phyloP scores from a whole-genome alignment of 164 flowering plant species.

The Piper betle region DNA sequence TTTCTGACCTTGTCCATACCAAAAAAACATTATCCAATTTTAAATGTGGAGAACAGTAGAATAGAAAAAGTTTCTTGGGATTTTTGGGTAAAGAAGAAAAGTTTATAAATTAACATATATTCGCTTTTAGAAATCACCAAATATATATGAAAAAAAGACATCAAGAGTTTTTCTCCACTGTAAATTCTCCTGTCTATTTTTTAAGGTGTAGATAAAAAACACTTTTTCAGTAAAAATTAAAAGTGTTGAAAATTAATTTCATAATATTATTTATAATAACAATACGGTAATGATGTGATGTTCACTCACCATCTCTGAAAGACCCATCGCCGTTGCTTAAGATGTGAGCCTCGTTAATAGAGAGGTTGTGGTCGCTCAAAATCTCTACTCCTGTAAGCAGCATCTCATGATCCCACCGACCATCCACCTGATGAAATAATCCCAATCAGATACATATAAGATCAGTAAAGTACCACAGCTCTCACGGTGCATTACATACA shows the following conservation, averaged over 20 bases:
- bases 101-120: too few relatives aligned
- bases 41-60: too few relatives aligned
- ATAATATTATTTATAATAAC: too few relatives aligned
- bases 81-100: too few relatives aligned
- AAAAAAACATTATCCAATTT: too few relatives aligned
- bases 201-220: too few relatives aligned
- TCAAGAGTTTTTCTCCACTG: too few relatives aligned
- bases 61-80: too few relatives aligned
- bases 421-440: conserved; percentile 13
- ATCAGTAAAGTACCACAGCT: neutral
- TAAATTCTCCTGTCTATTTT: too few relatives aligned
- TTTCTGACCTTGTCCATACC: too few relatives aligned
- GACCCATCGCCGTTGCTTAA: conserved; percentile 91
- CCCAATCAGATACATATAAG: neutral
- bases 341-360: conserved; percentile 71
- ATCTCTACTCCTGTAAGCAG: conserved; percentile 74
- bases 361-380: conserved; percentile 62
- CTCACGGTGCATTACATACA: neutral
- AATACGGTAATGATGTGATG: neutral
- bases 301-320: conserved; percentile 64
- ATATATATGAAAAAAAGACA: too few relatives aligned
- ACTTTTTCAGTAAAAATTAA: neutral
- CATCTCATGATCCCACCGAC: conserved; percentile 37
- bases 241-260: neutral
- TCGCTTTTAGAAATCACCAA: too few relatives aligned